These are phyloP conservation scores for Chalciporus sphaerocephalus DNA, from an alignment of 768 basidiomycete species.

Conservation along the genomic window DNA sequence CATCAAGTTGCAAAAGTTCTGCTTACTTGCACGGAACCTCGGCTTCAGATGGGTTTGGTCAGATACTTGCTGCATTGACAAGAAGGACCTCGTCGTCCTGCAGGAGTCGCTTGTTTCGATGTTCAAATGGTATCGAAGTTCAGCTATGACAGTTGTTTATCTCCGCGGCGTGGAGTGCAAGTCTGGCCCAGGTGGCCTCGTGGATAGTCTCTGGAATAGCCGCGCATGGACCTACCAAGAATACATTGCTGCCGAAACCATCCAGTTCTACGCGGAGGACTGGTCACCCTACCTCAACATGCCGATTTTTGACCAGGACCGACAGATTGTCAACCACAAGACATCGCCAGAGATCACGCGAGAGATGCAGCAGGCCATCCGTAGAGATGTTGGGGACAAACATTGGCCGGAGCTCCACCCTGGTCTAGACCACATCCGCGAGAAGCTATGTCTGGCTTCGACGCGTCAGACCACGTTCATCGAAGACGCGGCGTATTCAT, in stretches of 20 bases:
- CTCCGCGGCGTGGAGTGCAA: background rate
- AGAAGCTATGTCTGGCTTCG: background rate
- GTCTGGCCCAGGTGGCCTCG: background rate
- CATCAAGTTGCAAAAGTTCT: constrained; percentile 17
- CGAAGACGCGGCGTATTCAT: background rate
- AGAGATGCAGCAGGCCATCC: background rate
- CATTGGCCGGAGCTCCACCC: background rate
- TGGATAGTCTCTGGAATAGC: background rate
- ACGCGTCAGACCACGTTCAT: background rate
- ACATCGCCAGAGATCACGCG: background rate
- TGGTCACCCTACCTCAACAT: background rate
- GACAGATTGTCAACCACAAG: background rate
- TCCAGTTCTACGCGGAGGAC: background rate
- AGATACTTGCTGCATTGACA: constrained; percentile 27
- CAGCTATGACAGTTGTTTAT: background rate
- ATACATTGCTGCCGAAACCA: background rate
- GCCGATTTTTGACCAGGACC: background rate
- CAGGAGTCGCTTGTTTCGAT: background rate
- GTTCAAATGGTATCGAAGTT: background rate
- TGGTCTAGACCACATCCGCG: background rate
- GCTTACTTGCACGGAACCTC: constrained; percentile 8
- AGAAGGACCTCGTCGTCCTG: background rate
- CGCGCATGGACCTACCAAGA: background rate
- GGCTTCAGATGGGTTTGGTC: constrained; percentile 23
- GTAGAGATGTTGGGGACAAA: no score